phyloP scores from a whole-genome alignment of 179 eudicot genomes.

The Actinidia polygama region DNA sequence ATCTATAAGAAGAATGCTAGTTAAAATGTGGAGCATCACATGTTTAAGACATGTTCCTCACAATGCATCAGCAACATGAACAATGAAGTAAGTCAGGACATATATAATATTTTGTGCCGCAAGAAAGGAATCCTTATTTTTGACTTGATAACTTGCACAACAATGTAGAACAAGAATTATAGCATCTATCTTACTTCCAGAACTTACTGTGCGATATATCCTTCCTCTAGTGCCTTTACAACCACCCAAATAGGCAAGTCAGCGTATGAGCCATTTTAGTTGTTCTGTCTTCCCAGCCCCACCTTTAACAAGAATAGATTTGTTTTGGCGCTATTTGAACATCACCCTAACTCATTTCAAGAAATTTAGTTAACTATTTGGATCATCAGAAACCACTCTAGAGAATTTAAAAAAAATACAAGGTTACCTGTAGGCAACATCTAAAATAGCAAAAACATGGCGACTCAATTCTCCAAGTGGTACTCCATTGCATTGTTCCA shows the following conservation, averaged over 20 bases:
- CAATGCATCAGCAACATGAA: too few relatives aligned
- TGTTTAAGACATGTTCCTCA: too few relatives aligned
- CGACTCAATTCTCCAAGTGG: constrained; percentile 95
- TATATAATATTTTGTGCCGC: too few relatives aligned
- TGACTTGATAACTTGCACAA: too few relatives aligned
- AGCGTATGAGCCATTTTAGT: constrained; percentile 98
- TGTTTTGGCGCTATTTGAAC: constrained; percentile 91
- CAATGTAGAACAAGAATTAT: too few relatives aligned
- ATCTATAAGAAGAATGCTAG: too few relatives aligned
- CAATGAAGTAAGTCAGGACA: too few relatives aligned
- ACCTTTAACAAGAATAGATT: constrained; percentile 98
- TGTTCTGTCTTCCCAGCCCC: constrained; percentile 99
- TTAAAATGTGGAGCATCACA: too few relatives aligned
- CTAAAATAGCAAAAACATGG: constrained; percentile 99
- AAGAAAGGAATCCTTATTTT: too few relatives aligned
- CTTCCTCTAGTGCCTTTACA: constrained; percentile 96
- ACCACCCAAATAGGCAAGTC: constrained; percentile 96
- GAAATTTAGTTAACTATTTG: constrained; percentile 9
- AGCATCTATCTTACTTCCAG: constrained; percentile 82
- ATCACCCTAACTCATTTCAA: constrained; percentile 72
- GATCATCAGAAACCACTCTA: background rate
- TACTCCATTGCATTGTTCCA: constrained; percentile 99
- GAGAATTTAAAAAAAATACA: background rate
- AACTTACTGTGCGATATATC: constrained; percentile 99
- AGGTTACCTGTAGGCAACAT: constrained; percentile 86